Base-by-base conservation (phyloP, 768 basidiomycete species). In the Favolaschia claudopus region DNA sequence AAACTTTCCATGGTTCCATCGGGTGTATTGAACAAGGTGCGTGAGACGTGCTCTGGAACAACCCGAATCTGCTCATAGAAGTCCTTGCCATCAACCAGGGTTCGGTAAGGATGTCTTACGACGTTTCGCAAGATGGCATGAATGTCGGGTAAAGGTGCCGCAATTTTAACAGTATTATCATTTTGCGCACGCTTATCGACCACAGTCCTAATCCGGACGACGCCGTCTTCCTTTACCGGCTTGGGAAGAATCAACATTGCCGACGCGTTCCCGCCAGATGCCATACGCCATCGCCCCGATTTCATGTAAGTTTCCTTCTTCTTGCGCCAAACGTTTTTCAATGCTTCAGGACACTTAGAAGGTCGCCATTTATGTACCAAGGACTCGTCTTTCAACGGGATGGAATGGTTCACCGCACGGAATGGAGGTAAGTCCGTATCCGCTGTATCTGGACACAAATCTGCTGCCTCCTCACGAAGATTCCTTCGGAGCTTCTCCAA, bases 41-140 rank as follows among this genome's bases (percentile, higher is more conserved):
- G 20, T 7, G 47, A 12, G 19, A 74, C 69, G 54, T 74, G 62
- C 25, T 69, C 67, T 17, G 70, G 65, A 0, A 63, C 49, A 4
- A 77, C 70, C 1, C 69, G 25, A 0, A 77, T 75, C 45, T 83
- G 81, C 55, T 83, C 76, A 65, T 79, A 83, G 0, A 79, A 77
- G 48, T 75, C 69, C 28, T 74, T 71, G 15, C 72, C 58, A 57
- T 83, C 78, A 5, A 72, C 68, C 52, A 63, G 67, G 3, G 74
- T 67, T 0, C 74, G 56, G 33, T 33, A 63, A 44, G 25, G 36
- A 38, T 14, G 63, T 37, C 13, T 58, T 7, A 67, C 72, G 0
- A 77, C 65, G n/a, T 66, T 65, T 0, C 67, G 37, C 0, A 73
- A 51, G 14, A 76, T 74, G 3, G 19, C 43, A n/a, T 68, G 44